Conservation (phyloP, 495 filamentous ascomycete genomes). For the Sabuloglossum arenarium region DNA sequence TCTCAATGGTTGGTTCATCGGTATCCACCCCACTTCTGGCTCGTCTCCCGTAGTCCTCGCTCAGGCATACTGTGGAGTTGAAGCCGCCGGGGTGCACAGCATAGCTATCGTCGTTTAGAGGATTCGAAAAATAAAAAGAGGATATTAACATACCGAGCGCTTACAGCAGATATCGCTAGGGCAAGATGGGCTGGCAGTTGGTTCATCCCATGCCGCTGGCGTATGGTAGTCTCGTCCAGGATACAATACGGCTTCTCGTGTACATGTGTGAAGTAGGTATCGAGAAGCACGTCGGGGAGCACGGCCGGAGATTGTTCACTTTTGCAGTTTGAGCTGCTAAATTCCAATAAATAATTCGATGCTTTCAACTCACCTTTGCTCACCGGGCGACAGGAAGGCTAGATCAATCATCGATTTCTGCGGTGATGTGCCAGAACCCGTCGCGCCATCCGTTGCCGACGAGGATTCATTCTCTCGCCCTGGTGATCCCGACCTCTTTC, state of each 20-base stretch:
- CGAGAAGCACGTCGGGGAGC: constrained; percentile 39
- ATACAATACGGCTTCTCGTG: constrained; percentile 65
- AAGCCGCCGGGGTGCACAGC: not conserved
- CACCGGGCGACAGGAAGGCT: constrained; percentile 13
- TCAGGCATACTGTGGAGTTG: not conserved
- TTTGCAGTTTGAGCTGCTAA: too few species aligned
- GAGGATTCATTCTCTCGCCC: not conserved
- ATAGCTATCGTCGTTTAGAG: not conserved
- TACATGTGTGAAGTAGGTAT: constrained; percentile 54
- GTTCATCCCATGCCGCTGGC: constrained; percentile 43
- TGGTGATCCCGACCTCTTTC: constrained; percentile 30
- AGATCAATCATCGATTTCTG: constrained; percentile 8
- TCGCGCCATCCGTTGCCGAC: constrained; percentile 14
- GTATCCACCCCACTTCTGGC: constrained; percentile 48
- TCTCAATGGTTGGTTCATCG: constrained; percentile 59
- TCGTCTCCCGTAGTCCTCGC: constrained; percentile 30
- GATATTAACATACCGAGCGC: constrained; percentile 31
- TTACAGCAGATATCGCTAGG: constrained; percentile 54
- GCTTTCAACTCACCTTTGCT: constrained; percentile 3
- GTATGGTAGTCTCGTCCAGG: constrained; percentile 47
- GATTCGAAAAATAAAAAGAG: not conserved
- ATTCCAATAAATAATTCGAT: too few species aligned
- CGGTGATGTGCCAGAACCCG: constrained; percentile 8
- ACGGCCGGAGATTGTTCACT: constrained; percentile 22
- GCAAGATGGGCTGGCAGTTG: constrained; percentile 41